phyloP scores from a whole-genome alignment of 495 filamentous ascomycete genomes.

The Penicillium maclennaniae region DNA sequence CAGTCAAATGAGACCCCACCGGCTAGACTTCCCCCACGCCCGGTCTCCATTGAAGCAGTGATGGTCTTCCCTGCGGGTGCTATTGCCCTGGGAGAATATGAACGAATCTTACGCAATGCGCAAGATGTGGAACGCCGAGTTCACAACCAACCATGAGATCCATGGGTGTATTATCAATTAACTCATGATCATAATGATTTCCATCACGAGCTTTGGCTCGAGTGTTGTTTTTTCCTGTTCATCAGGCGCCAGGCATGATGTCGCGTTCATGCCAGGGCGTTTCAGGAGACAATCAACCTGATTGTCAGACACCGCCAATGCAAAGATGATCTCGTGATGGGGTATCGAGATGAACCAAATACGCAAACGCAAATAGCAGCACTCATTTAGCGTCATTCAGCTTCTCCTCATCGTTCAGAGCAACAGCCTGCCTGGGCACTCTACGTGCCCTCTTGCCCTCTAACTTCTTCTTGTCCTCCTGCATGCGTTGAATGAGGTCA shows the following conservation, averaged over 20 bases:
- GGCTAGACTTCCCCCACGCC: constrained; percentile 13
- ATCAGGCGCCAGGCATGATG: constrained; percentile 1
- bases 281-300: constrained; percentile 1
- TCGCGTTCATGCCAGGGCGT: constrained; percentile 3
- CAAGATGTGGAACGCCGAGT: constrained; percentile 33
- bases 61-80: constrained; percentile 63
- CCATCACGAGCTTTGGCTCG: not conserved
- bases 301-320: constrained; percentile 15
- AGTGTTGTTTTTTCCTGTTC: not conserved
- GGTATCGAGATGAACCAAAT: constrained; percentile 13
- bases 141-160: not conserved
- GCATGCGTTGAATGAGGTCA: constrained; percentile 62
- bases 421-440: constrained; percentile 1
- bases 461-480: constrained; percentile 62
- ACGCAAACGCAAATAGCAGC: constrained; percentile 1
- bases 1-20: constrained; percentile 1
- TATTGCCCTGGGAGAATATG: constrained; percentile 61
- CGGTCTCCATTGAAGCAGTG: constrained; percentile 57
- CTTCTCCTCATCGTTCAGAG: constrained; percentile 17
- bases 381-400: constrained; percentile 8
- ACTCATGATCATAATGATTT: not conserved
- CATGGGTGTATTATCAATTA: not conserved
- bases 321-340: constrained; percentile 3
- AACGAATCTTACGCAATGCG: constrained; percentile 39
- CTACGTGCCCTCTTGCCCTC: constrained; percentile 42